Conservation (phyloP, 371 early-diverging fungal genomes). For the Apophysomyces trapeziformis region DNA sequence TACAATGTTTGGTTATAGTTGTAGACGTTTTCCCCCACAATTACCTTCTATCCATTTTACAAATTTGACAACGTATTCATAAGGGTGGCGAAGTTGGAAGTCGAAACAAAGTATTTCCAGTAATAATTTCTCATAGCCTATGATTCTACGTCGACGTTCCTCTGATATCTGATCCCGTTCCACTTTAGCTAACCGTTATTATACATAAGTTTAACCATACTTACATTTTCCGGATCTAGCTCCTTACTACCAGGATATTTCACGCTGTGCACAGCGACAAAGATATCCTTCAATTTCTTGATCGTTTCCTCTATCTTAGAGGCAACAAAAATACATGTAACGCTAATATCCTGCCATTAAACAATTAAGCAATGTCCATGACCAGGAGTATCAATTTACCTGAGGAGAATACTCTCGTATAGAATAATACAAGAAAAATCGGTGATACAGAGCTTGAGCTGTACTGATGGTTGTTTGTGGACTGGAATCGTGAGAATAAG, state of each 20-base stretch:
- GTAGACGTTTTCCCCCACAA: background rate
- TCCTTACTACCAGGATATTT: conserved; percentile 60
- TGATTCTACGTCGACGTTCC: conserved; percentile 58
- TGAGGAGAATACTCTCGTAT: conserved; percentile 48
- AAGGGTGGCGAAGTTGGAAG: conserved; percentile 66
- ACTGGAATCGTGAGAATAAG: conserved; percentile 30
- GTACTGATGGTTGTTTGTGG: conserved; percentile 77
- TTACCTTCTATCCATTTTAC: conserved; percentile 61
- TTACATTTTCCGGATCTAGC: conserved; percentile 58
- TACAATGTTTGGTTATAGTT: background rate
- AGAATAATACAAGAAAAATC: conserved; percentile 70
- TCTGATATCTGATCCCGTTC: conserved; percentile 40
- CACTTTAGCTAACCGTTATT: background rate
- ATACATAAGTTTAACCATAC: background rate
- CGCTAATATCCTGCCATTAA: conserved; percentile 54
- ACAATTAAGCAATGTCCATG: background rate
- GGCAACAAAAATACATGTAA: conserved; percentile 76
- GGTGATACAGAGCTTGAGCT: conserved; percentile 73
- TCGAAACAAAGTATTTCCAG: conserved; percentile 69
- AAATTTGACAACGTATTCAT: conserved; percentile 66
- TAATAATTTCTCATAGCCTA: conserved; percentile 62
- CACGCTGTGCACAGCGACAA: conserved; percentile 64
- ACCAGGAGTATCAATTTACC: conserved; percentile 19
- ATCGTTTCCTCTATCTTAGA: conserved; percentile 81
- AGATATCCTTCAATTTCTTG: conserved; percentile 76